A percentile compares a stretch with the other conserved stretches of the same genome.
Conservation (phyloP, 371 early-diverging fungal genomes). For the Blastocladiella emersonii region DNA sequence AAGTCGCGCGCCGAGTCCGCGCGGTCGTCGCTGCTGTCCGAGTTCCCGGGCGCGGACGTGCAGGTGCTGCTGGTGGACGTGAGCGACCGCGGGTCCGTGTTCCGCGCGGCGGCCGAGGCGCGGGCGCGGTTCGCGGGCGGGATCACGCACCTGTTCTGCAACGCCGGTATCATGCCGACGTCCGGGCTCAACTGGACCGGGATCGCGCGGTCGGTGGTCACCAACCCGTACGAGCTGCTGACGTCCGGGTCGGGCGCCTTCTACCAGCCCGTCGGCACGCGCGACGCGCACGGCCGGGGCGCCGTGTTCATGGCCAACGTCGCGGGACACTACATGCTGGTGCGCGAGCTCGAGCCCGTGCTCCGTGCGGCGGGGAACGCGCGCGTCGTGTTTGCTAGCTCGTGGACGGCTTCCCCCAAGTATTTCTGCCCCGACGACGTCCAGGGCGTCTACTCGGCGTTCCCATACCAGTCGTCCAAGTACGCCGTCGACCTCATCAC, state of each 20-base stretch:
- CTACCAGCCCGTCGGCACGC: constrained; percentile 39
- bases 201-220: constrained; percentile 30
- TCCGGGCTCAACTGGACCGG: constrained; percentile 31
- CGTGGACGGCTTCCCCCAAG: constrained; percentile 38
- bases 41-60: constrained; percentile 23
- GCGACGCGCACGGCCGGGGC: constrained; percentile 57
- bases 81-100: constrained; percentile 2
- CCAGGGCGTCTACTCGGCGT: constrained; percentile 32
- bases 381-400: constrained; percentile 76
- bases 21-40: constrained; percentile 25
- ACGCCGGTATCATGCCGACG: constrained; percentile 63
- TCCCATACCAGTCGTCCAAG: constrained; percentile 69
- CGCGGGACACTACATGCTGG: constrained; percentile 76
- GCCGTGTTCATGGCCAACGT: constrained; percentile 66
- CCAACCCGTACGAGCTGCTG: constrained; percentile 41
- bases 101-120: constrained; percentile 6
- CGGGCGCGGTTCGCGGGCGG: constrained; percentile 21
- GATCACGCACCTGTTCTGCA: constrained; percentile 57
- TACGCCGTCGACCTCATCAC: constrained; percentile 52
- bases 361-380: constrained; percentile 33
- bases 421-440: constrained; percentile 45
- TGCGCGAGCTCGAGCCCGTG: constrained; percentile 37
- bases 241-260: constrained; percentile 47
- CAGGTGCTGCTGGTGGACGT: constrained; percentile 14
- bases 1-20: constrained; percentile 40